phyloP scores from a whole-genome alignment of 1,139 yeast genomes.

The Zygosaccharomyces sapae region DNA sequence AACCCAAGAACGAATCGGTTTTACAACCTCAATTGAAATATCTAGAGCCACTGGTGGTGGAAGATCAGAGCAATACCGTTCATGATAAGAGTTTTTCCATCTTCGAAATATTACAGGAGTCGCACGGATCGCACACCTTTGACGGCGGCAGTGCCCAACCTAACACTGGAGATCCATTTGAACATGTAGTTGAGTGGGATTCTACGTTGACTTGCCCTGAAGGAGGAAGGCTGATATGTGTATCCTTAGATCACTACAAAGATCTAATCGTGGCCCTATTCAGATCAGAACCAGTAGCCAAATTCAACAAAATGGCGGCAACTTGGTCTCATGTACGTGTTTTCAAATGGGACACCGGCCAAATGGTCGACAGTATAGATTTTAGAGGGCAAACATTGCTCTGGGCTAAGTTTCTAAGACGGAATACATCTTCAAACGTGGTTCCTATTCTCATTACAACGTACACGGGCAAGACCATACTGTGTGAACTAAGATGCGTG shows the following conservation, averaged over 20 bases:
- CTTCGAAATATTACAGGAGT: conserved; percentile 15
- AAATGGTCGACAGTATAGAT: conserved; percentile 21
- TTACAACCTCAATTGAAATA: background rate
- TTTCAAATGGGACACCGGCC: conserved; percentile 16
- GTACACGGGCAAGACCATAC: conserved; percentile 26
- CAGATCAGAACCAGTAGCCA: conserved; percentile 9
- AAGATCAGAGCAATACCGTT: conserved; percentile 16
- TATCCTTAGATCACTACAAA: conserved; percentile 18
- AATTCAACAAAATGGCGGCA: conserved; percentile 3
- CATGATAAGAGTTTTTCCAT: conserved; percentile 16
- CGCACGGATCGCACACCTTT: conserved; percentile 5
- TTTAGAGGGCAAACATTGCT: conserved; percentile 23
- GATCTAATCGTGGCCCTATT: conserved; percentile 12
- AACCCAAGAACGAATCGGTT: background rate
- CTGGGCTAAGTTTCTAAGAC: conserved; percentile 17
- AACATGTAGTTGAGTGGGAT: background rate
- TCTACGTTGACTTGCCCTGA: background rate
- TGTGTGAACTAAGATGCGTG: conserved; percentile 21
- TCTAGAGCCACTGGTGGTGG: conserved; percentile 9
- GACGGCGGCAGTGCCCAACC: background rate
- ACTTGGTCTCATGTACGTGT: conserved; percentile 17
- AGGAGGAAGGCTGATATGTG: conserved; percentile 11
- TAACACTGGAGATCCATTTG: background rate
- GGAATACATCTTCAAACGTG: conserved; percentile 8
- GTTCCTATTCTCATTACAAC: conserved; percentile 15